Percentiles rank a stretch among this genome's conserved stretches.
phyloP scores from a whole-genome alignment of 2,329 filamentous ascomycete genomes.

The Phialemonium atrogriseum region DNA sequence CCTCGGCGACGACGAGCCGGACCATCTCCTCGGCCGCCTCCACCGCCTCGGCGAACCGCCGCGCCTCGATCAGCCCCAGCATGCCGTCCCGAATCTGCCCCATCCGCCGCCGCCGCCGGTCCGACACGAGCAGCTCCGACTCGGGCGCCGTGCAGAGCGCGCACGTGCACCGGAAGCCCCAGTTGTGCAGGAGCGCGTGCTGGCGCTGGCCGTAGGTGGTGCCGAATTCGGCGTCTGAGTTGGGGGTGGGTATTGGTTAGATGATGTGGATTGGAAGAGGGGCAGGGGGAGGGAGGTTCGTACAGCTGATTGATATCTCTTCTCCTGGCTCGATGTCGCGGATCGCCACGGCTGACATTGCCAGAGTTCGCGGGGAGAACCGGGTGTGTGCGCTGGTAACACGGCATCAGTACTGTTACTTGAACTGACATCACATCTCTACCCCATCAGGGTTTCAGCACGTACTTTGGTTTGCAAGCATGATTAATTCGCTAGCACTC shows the following conservation, averaged over 20 bases:
- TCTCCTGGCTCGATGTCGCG: conserved; percentile 12
- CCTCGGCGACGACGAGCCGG: conserved; percentile 13
- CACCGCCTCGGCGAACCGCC: conserved; percentile 2
- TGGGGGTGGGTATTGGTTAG: no score
- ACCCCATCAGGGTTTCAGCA: no score
- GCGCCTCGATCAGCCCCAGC: no score
- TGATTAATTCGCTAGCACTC: conserved; percentile 18
- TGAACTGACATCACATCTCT: background rate
- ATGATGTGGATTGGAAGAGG: no score
- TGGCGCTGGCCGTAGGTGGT: conserved; percentile 11
- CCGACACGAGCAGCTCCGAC: conserved; percentile 7
- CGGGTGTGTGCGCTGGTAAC: conserved; percentile 12
- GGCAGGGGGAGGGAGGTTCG: conserved; percentile 1
- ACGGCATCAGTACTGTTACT: background rate
- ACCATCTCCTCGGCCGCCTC: conserved; percentile 12
- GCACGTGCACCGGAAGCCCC: conserved; percentile 17
- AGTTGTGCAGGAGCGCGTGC: conserved; percentile 9
- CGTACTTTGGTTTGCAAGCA: conserved; percentile 16
- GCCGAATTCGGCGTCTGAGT: conserved; percentile 14
- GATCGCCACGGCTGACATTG: conserved; percentile 14
- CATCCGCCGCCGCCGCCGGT: conserved; percentile 13
- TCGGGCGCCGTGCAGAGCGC: conserved; percentile 10
- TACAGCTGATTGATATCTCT: conserved; percentile 16
- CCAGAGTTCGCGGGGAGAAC: conserved; percentile 10
- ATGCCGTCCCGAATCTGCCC: conserved; percentile 12